These are phyloP conservation scores for Plantago lanceolata DNA, from an alignment of 305 asterid species.

Conservation along the genomic window DNA sequence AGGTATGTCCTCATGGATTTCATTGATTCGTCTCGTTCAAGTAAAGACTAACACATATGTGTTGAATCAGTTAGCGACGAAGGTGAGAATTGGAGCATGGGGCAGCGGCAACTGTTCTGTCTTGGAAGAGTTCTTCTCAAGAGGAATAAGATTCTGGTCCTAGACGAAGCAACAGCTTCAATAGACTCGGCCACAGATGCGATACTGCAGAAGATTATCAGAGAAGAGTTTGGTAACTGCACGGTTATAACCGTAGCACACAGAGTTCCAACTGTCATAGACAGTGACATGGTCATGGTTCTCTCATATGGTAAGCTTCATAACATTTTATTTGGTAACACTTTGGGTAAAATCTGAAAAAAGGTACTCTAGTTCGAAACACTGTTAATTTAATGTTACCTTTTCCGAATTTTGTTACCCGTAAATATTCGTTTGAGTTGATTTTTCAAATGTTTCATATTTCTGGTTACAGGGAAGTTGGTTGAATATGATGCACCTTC, in stretches of 20 bases:
- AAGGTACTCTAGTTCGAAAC: too few species aligned
- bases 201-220: slow-evolving; percentile 59
- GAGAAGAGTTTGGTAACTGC: slow-evolving; percentile 57
- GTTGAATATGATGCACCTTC: slow-evolving; percentile 69
- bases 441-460: neutral
- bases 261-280: slow-evolving; percentile 77
- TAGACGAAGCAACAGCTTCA: slow-evolving; percentile 79
- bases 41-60: neutral
- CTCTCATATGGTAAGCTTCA: slow-evolving; percentile 52
- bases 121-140: slow-evolving; percentile 64
- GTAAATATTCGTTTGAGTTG: too few species aligned
- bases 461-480: slow-evolving; percentile 44
- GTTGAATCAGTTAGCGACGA: slow-evolving; percentile 58
- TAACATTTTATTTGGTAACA: neutral
- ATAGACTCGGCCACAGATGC: slow-evolving; percentile 74
- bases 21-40: neutral
- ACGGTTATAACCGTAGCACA: slow-evolving; percentile 71
- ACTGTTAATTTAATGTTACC: too few species aligned
- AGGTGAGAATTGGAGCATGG: slow-evolving; percentile 90
- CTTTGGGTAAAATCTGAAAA: neutral
- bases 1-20: slow-evolving; percentile 31
- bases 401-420: too few species aligned
- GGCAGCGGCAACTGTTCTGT: slow-evolving; percentile 80
- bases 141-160: slow-evolving; percentile 59
- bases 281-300: slow-evolving; percentile 72